A percentile compares a stretch with the other conserved stretches of the same genome.
phyloP scores from a whole-genome alignment of 2,329 filamentous ascomycete genomes.

The Pseudocercospora cruenta region DNA sequence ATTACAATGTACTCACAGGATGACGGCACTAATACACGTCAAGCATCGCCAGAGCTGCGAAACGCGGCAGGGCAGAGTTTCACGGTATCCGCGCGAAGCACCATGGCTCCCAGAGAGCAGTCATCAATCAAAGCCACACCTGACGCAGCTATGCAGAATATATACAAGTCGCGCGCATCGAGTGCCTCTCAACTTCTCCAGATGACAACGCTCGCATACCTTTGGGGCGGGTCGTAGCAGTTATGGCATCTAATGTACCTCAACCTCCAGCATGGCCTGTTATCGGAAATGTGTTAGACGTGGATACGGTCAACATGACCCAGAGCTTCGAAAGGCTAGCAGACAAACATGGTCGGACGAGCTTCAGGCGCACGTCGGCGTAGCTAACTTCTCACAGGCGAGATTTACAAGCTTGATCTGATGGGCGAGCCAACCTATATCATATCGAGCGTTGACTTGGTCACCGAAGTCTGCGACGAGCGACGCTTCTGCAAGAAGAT shows the following conservation, averaged over 20 bases:
- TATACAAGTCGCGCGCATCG: background rate
- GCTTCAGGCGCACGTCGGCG: background rate
- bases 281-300: conserved; percentile 66
- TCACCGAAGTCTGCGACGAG: conserved; percentile 46
- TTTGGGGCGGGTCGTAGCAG: background rate
- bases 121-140: background rate
- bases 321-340: conserved; percentile 58
- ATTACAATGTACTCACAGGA: background rate
- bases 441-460: conserved; percentile 30
- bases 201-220: background rate
- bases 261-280: conserved; percentile 65
- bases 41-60: background rate
- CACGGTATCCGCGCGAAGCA: background rate
- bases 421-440: conserved; percentile 10
- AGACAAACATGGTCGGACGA: conserved; percentile 23
- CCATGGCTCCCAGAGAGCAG: background rate
- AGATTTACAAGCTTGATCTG: conserved; percentile 23
- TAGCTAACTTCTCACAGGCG: conserved; percentile 14
- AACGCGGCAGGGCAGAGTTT: background rate
- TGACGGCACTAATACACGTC: background rate
- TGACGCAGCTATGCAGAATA: background rate
- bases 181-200: background rate
- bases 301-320: conserved; percentile 61
- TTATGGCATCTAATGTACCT: conserved; percentile 52
- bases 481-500: conserved; percentile 62